A percentile compares a stretch with the other conserved stretches of the same genome.
Conservation (phyloP, 495 filamentous ascomycete genomes). For the Xylaria intraflava region DNA sequence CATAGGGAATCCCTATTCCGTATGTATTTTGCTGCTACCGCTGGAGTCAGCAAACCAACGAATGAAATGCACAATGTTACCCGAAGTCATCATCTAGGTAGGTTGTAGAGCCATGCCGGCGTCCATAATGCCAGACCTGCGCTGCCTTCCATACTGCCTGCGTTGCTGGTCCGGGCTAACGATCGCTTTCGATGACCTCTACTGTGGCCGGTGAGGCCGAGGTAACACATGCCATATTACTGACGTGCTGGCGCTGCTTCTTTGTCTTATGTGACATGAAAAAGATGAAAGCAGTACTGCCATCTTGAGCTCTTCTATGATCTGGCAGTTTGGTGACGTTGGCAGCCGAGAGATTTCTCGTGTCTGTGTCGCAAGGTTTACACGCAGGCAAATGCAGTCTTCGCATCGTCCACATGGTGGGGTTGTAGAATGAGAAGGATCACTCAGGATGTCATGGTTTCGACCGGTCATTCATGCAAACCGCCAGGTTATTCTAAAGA, state of each 20-base stretch:
- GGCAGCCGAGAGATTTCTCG: not conserved
- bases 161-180: not conserved
- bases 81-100: not conserved
- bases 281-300: not conserved
- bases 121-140: not conserved
- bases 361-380: not conserved
- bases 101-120: not conserved
- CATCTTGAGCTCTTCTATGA: not conserved
- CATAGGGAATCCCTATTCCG: not conserved
- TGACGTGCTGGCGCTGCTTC: not conserved
- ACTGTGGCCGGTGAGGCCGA: not conserved
- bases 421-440: not conserved
- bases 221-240: not conserved
- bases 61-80: not conserved
- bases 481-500: no score
- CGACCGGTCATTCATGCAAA: no score
- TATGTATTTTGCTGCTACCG: not conserved
- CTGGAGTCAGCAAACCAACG: not conserved
- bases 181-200: not conserved
- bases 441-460: not conserved
- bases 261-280: not conserved
- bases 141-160: not conserved
- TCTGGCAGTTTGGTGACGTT: not conserved
- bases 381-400: conserved; percentile 2
- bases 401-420: conserved; percentile 2